Evolutionary conservation across 179 eudicot genomes (phyloP).

Genomic region (Heliamphora ciliata): DNA sequence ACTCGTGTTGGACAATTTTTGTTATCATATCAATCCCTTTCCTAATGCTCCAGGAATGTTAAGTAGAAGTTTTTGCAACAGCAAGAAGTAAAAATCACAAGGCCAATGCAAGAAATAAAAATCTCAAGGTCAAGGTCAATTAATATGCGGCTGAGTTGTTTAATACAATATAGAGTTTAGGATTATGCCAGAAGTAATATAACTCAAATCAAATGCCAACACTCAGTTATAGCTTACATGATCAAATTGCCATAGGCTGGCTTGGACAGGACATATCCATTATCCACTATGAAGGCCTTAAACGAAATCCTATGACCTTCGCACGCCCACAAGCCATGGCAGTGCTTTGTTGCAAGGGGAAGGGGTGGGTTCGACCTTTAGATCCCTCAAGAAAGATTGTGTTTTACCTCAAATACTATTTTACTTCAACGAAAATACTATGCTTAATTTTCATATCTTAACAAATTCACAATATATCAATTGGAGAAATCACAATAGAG

Average conservation of each 20-base stretch:
- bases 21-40: not conserved
- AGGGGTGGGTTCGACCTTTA: not conserved
- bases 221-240: not conserved
- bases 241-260: not conserved
- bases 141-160: not conserved
- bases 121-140: not conserved
- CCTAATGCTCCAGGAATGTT: not conserved
- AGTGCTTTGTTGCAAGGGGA: not conserved
- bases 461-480: not conserved
- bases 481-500: not conserved
- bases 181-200: not conserved
- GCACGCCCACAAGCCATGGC: not conserved
- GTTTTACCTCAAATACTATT: not conserved
- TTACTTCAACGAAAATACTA: too few species aligned
- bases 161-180: not conserved
- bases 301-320: not conserved
- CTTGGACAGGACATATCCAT: not conserved
- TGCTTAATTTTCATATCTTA: not conserved
- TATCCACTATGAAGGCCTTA: not conserved
- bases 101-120: too few species aligned
- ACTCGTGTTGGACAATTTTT: not conserved
- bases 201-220: constrained; percentile 4
- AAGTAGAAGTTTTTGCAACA: too few species aligned
- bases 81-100: too few species aligned
- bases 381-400: not conserved